Conservation (phyloP, 169 alveolate species). For the Neospora caninum region DNA sequence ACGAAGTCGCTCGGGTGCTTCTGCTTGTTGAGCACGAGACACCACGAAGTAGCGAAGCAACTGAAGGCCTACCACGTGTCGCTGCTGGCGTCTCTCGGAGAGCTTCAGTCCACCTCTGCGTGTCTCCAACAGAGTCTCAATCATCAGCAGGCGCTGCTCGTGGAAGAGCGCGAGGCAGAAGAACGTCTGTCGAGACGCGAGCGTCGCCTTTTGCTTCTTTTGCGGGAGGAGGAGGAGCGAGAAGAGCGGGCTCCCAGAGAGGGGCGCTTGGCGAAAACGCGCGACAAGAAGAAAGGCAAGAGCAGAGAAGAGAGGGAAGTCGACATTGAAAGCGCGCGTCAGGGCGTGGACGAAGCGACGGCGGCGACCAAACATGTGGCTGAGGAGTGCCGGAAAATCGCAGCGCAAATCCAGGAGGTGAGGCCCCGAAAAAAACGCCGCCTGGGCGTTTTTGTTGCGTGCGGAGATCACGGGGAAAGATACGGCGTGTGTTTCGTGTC, state of each 20-base stretch:
- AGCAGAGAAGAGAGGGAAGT: neutral
- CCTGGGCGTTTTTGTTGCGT: neutral
- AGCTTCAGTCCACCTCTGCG: slow-evolving; percentile 50
- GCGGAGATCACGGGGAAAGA: too few relatives aligned
- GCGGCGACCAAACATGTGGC: neutral
- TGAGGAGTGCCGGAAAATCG: neutral
- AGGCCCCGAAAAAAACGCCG: neutral
- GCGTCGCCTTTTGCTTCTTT: slow-evolving; percentile 19
- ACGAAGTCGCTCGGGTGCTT: slow-evolving; percentile 58
- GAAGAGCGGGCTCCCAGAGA: neutral
- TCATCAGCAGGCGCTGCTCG: slow-evolving; percentile 35
- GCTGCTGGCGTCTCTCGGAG: slow-evolving; percentile 36
- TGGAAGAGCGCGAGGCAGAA: neutral
- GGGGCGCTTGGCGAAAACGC: neutral
- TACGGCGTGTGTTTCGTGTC: too few relatives aligned
- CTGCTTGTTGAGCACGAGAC: slow-evolving; percentile 54
- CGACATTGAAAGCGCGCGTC: neutral
- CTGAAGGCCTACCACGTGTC: slow-evolving; percentile 54
- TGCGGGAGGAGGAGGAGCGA: neutral
- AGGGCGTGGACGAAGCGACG: neutral
- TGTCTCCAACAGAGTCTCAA: slow-evolving; percentile 55
- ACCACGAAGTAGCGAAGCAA: slow-evolving; percentile 49
- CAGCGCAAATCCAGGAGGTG: neutral
- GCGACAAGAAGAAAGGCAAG: neutral
- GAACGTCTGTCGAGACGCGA: neutral